Percentiles rank a stretch among this genome's conserved stretches.
These are phyloP conservation scores for Fusarium continuum DNA, from an alignment of 2,329 filamentous ascomycete genomes.

Conservation along the genomic window DNA sequence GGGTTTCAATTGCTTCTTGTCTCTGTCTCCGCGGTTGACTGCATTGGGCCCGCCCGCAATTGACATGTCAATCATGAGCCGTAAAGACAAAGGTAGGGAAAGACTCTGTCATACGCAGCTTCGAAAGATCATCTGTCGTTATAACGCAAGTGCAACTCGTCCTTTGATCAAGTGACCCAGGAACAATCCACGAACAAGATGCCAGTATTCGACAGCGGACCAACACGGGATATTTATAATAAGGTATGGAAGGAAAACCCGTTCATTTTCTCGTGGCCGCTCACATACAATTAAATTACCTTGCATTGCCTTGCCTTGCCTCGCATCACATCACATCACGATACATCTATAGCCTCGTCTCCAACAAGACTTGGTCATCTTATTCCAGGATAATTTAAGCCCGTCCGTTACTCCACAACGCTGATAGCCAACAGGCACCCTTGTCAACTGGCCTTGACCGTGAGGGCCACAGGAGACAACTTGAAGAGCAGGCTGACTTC, in stretches of 20 bases:
- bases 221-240: constrained; percentile 14
- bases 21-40: constrained; percentile 30
- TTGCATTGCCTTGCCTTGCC: not conserved
- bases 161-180: not conserved
- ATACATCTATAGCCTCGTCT: too few relatives aligned
- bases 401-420: not conserved
- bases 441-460: constrained; percentile 23
- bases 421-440: constrained; percentile 23
- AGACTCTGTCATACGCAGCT: constrained; percentile 28
- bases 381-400: not conserved
- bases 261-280: not conserved
- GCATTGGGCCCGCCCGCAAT: constrained; percentile 32
- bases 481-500: constrained; percentile 26
- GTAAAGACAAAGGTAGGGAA: constrained; percentile 32
- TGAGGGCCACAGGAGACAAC: constrained; percentile 20
- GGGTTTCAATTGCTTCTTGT: constrained; percentile 18
- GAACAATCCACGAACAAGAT: constrained; percentile 13
- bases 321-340: too few relatives aligned
- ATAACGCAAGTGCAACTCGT: constrained; percentile 27
- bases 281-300: not conserved
- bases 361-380: not conserved
- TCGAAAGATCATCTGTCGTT: constrained; percentile 12
- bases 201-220: constrained; percentile 9
- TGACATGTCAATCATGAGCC: constrained; percentile 36
- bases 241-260: constrained; percentile 18